Conservation (phyloP, 2,329 filamentous ascomycete species). For the Aphanoascus verrucosus region DNA sequence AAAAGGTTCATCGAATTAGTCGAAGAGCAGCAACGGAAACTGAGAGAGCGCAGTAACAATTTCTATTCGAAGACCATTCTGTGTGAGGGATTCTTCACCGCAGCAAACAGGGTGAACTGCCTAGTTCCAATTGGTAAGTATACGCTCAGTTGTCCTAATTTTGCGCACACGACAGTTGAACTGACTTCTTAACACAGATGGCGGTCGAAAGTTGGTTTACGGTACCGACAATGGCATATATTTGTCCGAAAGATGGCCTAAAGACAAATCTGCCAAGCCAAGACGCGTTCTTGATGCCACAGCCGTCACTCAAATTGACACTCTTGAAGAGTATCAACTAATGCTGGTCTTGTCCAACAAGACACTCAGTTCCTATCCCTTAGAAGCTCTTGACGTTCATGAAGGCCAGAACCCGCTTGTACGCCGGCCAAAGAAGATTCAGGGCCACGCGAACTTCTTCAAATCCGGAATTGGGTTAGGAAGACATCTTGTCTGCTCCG, state of each 20-base stretch:
- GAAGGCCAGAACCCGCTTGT: constrained; percentile 62
- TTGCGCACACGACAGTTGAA: constrained; percentile 7
- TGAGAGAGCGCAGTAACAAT: constrained; percentile 61
- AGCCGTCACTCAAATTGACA: constrained; percentile 88
- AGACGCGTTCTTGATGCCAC: constrained; percentile 75
- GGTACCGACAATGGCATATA: constrained; percentile 93
- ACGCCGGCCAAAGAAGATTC: constrained; percentile 89
- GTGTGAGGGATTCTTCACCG: constrained; percentile 83
- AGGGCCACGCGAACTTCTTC: constrained; percentile 97
- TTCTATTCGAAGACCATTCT: constrained; percentile 58
- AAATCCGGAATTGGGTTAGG: constrained; percentile 92
- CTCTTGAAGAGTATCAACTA: constrained; percentile 87
- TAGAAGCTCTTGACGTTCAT: constrained; percentile 74
- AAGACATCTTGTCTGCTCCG: constrained; percentile 87
- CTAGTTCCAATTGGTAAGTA: constrained; percentile 75
- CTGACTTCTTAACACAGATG: constrained; percentile 50
- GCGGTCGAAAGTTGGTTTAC: constrained; percentile 85
- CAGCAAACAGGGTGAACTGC: constrained; percentile 83
- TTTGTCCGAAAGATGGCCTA: constrained; percentile 79
- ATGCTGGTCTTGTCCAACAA: constrained; percentile 88
- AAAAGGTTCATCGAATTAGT: constrained; percentile 98
- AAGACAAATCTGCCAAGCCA: constrained; percentile 62
- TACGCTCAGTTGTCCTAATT: background rate
- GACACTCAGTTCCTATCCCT: constrained; percentile 76
- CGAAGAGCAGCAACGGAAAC: constrained; percentile 74